Evolutionary conservation across 108 stramenopile genomes (phyloP).

Genomic region (Seminavis robusta): DNA sequence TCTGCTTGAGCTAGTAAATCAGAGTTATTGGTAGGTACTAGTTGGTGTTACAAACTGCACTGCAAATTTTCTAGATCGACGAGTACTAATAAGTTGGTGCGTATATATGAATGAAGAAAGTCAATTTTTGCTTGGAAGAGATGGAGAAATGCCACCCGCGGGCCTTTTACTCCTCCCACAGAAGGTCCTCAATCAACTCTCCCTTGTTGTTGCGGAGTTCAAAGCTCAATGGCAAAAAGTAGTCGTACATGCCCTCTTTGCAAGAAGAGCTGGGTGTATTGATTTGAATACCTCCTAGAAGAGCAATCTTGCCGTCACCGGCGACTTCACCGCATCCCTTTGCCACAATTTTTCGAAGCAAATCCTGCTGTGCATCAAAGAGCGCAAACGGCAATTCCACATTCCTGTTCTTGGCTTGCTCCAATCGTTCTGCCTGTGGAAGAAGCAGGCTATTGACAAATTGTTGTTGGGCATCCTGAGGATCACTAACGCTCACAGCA

Average conservation of each 20-base stretch:
- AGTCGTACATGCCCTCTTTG: constrained; percentile 29
- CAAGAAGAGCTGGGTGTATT: no score
- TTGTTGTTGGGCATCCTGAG: constrained; percentile 56
- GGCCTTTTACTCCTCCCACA: no score
- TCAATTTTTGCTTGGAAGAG: no score
- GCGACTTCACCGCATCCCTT: constrained; percentile 41
- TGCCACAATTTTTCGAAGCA: constrained; percentile 46
- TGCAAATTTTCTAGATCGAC: no score
- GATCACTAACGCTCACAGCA: constrained; percentile 2
- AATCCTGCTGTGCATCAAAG: constrained; percentile 40
- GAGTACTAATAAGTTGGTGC: no score
- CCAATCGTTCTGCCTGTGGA: constrained; percentile 45
- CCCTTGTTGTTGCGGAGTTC: constrained; percentile 35
- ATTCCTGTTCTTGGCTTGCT: constrained; percentile 34
- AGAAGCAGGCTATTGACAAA: constrained; percentile 36
- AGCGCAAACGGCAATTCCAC: constrained; percentile 48
- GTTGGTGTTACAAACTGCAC: no score
- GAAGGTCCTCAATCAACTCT: constrained; percentile 16
- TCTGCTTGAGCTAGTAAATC: no score
- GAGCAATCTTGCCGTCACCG: constrained; percentile 42
- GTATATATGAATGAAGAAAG: no score
- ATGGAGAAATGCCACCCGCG: no score
- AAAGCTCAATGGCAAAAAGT: constrained; percentile 47
- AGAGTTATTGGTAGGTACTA: no score
- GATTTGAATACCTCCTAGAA: constrained; percentile 55